These are phyloP conservation scores for Trametes sanguinea DNA, from an alignment of 768 basidiomycete genomes.

Conservation along the genomic window DNA sequence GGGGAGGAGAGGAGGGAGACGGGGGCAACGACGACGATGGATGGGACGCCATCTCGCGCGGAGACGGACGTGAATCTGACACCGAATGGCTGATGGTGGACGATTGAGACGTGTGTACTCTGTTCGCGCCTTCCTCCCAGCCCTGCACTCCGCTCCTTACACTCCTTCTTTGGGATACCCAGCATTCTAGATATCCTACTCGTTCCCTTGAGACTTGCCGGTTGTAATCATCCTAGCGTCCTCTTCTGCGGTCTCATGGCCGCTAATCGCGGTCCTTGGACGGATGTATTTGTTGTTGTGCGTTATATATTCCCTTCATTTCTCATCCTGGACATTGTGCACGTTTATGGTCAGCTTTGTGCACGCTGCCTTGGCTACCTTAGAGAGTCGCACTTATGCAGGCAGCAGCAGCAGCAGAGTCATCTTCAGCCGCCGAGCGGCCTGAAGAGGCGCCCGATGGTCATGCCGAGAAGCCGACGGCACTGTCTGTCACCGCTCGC, in stretches of 20 bases:
- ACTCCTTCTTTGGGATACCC: constrained; percentile 27
- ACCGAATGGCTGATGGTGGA: constrained; percentile 88
- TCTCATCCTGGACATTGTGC: too few relatives aligned
- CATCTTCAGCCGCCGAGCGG: too few relatives aligned
- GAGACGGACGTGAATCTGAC: constrained; percentile 77
- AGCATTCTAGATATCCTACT: constrained; percentile 30
- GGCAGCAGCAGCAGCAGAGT: too few relatives aligned
- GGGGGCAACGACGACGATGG: constrained; percentile 55
- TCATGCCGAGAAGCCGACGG: constrained; percentile 1
- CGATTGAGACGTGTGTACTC: constrained; percentile 31
- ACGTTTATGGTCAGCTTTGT: too few relatives aligned
- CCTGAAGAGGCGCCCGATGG: too few relatives aligned
- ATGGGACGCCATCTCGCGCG: constrained; percentile 73
- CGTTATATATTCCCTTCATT: constrained; percentile 21
- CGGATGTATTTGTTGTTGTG: constrained; percentile 18
- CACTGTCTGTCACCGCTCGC: neutral
- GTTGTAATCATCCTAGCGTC: constrained; percentile 22
- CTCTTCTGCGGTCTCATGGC: constrained; percentile 5
- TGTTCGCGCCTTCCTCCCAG: constrained; percentile 10
- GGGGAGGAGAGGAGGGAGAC: constrained; percentile 54
- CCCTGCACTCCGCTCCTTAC: constrained; percentile 9
- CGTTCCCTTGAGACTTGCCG: constrained; percentile 6
- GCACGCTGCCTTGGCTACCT: too few relatives aligned
- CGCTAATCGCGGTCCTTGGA: constrained; percentile 18
- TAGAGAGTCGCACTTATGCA: neutral